Base-by-base conservation (phyloP, 177 flowering plant genomes). In the Vitis hybrid region DNA sequence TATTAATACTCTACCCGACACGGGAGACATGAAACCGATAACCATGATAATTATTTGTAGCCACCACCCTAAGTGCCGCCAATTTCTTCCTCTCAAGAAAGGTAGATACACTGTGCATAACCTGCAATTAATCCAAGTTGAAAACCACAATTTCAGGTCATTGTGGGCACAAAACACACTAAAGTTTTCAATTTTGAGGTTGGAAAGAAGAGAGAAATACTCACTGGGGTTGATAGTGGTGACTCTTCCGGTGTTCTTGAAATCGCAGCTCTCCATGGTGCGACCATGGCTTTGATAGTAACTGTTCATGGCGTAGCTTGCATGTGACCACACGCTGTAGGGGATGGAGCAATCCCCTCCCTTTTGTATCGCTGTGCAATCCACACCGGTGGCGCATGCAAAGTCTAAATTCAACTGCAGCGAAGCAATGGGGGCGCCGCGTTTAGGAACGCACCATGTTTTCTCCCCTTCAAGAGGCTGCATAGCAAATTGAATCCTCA, bases 221-320 rank as follows among this genome's bases (percentile, higher is more conserved):
- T 72, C 82, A 92, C 97, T 92, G 10, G 97, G 97, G 68, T 92
- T 85, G 6, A 50, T 13, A 60, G 72, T 0, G 62, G 80, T 75
- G 75, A 91, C 2, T 11, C 73, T 21, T 6, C 89, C 98, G 15
- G 91, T 82, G 32, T 76, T 72, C 13, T 69, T 48, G 74, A 92
- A 92, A 62, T 91, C 88, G 30, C 98, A 92, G 72, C 86, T 67
- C 75, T 57, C 77, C 21, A 77, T 80, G 3, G 85, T 64, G 40
- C 82, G 86, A 15, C 92, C 94, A 5, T 62, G 52, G 46, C 78
- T 63, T 56, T 88, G 92, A 54, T 80, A 94, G 72, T 76, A 92
- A 6, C 91, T 84, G 69, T 92, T 91, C 97, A 94, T 92, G 60
- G 81, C 89, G 64, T 81, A 94, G 1, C 92, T 56, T 1, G 97